Evolutionary conservation across 2,329 filamentous ascomycete genomes (phyloP).

Genomic region (Fusarium sp.): DNA sequence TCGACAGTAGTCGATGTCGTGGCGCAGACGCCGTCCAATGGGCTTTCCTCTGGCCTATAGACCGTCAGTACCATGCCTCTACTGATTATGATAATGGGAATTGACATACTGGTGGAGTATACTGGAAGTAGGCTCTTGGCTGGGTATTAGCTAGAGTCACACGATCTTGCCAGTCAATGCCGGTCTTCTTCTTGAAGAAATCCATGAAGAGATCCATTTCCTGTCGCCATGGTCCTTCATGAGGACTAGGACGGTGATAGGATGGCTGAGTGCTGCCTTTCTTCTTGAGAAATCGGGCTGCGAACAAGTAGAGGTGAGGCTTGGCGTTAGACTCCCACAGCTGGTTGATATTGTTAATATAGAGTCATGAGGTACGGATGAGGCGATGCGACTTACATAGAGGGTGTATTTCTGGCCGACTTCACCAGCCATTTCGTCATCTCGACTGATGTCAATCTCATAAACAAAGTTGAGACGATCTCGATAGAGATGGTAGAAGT

Average conservation of each 20-base stretch:
- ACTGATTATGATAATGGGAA: not conserved
- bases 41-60: constrained; percentile 53
- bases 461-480: constrained; percentile 74
- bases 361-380: not conserved
- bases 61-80: constrained; percentile 1
- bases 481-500: constrained; percentile 71
- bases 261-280: constrained; percentile 52
- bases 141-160: constrained; percentile 52
- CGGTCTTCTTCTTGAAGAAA: constrained; percentile 70
- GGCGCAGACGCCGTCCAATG: constrained; percentile 51
- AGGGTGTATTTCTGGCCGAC: constrained; percentile 69
- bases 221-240: constrained; percentile 53
- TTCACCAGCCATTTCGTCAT: constrained; percentile 57
- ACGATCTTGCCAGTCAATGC: constrained; percentile 69
- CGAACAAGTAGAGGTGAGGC: constrained; percentile 71
- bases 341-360: constrained; percentile 54
- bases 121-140: constrained; percentile 54
- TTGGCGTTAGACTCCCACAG: constrained; percentile 73
- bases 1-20: constrained; percentile 50
- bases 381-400: constrained; percentile 60
- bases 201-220: constrained; percentile 64
- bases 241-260: constrained; percentile 55
- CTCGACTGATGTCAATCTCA: constrained; percentile 69
- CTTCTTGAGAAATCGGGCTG: constrained; percentile 62
- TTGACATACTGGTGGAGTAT: constrained; percentile 60